Percentiles rank a stretch among this genome's conserved stretches.
Conservation (phyloP, 345 rosid genomes). For the Gossypium bickii region DNA sequence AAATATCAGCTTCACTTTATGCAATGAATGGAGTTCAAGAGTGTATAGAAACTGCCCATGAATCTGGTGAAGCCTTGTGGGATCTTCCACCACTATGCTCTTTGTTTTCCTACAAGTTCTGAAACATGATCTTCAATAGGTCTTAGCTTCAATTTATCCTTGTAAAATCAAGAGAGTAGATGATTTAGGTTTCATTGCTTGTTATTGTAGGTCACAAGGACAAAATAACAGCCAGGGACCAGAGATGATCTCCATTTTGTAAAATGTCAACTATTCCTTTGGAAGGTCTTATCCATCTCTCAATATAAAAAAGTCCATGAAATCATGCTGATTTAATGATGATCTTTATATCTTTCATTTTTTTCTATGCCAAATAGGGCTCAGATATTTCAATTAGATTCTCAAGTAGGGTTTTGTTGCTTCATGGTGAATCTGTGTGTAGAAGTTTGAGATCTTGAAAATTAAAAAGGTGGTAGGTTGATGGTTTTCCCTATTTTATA, state of each 20-base stretch:
- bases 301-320: neutral
- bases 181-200: neutral
- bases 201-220: neutral
- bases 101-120: slow-evolving; percentile 22
- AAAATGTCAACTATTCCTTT: slow-evolving; percentile 8
- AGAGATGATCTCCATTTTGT: neutral
- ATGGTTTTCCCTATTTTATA: neutral
- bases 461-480: neutral
- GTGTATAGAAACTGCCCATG: slow-evolving; percentile 46
- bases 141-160: neutral
- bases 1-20: slow-evolving; percentile 62
- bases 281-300: neutral
- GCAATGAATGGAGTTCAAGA: slow-evolving; percentile 72
- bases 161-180: neutral
- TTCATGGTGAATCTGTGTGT: neutral
- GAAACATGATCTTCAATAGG: neutral
- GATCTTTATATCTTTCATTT: neutral
- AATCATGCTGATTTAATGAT: slow-evolving; percentile 5
- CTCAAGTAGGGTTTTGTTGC: neutral
- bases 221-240: slow-evolving; percentile 1
- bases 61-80: slow-evolving; percentile 56
- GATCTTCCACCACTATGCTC: slow-evolving; percentile 66
- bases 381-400: neutral
- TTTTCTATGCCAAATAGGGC: neutral
- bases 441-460: neutral